Evolutionary conservation across 768 basidiomycete species (phyloP), one percentile per base, ranked within the genome.

Genomic region (Xanthoconium stramineum): DNA sequence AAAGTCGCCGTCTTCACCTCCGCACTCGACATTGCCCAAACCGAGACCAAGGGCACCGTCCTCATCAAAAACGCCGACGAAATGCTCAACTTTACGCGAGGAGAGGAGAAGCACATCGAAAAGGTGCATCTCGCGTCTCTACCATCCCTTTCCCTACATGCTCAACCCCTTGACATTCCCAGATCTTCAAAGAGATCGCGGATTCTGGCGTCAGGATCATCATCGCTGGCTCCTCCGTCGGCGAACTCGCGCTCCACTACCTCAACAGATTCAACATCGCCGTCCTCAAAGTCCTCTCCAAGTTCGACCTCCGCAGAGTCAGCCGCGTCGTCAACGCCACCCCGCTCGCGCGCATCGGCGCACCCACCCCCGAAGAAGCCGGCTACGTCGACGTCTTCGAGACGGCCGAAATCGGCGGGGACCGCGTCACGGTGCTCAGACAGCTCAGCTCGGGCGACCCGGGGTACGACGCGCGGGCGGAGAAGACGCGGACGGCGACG

Each of bases 1-100:
- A 98, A 98, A 74, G 96, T 99, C 35, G 96, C 90, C 3, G 91
- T 99, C 54, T 99, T 89, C 76, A 98, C 96, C 0, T 91, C 85
- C 59, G 88, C 91, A 1, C 79, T 99, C 57, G 97, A 98, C 69
- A 83, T 92, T 54, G 84, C 95, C 3, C 96, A 98, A 74, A 98
- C 97, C 6, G 97, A 99, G 74, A 99, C 97, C 17, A 99, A 99
- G 72, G 97, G 97, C 49, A 99, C 97, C 9, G 97, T 98, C 12
- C 80, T 99, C 46, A 82, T 99, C 64, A 92, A 94, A 71, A 98
- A 84, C 69, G 92, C 94, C 10, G 88, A 96, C 45, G 96, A 99
- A 70, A 91, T 99, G 85, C 81, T 99, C 61, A 94, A 97, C 76
- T 99, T 99, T 67, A 94, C 95, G 0, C 79, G 83, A 4, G 97